Conservation (phyloP, 805 yeast genomes). For the Cyberlindnera maclurae region DNA sequence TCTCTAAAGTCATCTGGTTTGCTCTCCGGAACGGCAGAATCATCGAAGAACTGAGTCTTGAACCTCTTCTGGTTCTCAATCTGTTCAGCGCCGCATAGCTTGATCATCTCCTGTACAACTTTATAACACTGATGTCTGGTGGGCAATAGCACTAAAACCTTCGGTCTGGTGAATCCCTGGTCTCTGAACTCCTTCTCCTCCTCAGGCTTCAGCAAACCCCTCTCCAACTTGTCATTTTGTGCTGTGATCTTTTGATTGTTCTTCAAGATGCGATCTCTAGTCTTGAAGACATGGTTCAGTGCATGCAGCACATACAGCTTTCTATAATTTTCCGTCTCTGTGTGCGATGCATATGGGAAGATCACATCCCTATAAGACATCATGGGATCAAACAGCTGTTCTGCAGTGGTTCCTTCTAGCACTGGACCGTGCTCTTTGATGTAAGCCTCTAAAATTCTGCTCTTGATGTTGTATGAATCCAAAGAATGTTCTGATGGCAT, state of each 20-base stretch:
- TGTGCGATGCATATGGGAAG: slow-evolving; percentile 45
- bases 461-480: slow-evolving; percentile 38
- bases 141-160: slow-evolving; percentile 75
- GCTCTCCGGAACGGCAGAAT: slow-evolving; percentile 34
- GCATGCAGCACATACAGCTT: slow-evolving; percentile 63
- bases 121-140: slow-evolving; percentile 74
- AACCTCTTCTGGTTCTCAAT: slow-evolving; percentile 79
- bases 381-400: slow-evolving; percentile 52
- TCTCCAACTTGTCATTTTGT: slow-evolving; percentile 34
- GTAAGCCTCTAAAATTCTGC: slow-evolving; percentile 30
- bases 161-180: slow-evolving; percentile 94
- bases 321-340: slow-evolving; percentile 47
- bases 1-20: slow-evolving; percentile 83
- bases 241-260: slow-evolving; percentile 54
- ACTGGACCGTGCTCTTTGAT: slow-evolving; percentile 12
- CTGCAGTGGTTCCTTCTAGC: slow-evolving; percentile 39
- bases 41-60: slow-evolving; percentile 56
- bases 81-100: slow-evolving; percentile 60
- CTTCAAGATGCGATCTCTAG: slow-evolving; percentile 77
- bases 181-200: slow-evolving; percentile 66
- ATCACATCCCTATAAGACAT: slow-evolving; percentile 67
- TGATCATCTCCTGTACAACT: slow-evolving; percentile 54
- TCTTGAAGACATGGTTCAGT: slow-evolving; percentile 77
- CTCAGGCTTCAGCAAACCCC: slow-evolving; percentile 28
- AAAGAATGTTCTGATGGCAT: slow-evolving; percentile 19